phyloP scores from a whole-genome alignment of 257 asterid species.

The Ballota nigra region DNA sequence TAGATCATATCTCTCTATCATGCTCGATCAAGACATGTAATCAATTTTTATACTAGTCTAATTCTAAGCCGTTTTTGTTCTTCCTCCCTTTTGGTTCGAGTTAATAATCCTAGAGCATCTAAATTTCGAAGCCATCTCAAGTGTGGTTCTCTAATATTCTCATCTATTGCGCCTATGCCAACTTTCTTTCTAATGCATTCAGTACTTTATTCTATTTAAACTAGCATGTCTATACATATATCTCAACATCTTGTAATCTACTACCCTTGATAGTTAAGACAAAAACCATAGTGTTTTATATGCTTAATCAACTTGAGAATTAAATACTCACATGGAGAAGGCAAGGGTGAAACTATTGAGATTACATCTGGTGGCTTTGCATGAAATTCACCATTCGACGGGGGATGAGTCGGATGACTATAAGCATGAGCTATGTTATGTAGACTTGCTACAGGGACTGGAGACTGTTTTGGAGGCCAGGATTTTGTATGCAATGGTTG shows the following conservation, averaged over 20 bases:
- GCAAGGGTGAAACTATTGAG: conserved; percentile 45
- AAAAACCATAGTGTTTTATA: neutral
- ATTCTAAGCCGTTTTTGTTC: neutral
- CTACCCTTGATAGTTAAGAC: neutral
- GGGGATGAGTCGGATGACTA: conserved; percentile 37
- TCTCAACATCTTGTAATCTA: neutral
- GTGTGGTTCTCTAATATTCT: neutral
- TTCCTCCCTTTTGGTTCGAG: neutral
- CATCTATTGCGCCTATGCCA: neutral
- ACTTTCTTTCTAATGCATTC: neutral
- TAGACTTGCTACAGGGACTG: conserved; percentile 51
- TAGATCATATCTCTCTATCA: neutral
- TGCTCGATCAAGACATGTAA: neutral
- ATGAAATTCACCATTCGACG: conserved; percentile 40
- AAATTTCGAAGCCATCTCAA: neutral
- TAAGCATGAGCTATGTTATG: conserved; percentile 45
- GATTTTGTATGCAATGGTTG: conserved; percentile 25
- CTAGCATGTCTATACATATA: neutral
- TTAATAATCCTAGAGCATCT: neutral
- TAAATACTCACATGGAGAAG: conserved; percentile 65
- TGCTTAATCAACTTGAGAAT: neutral
- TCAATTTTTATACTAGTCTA: neutral
- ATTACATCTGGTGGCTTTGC: conserved; percentile 45
- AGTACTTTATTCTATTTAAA: neutral
- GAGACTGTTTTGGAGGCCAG: conserved; percentile 30